Base-by-base conservation (phyloP, 2,329 filamentous ascomycete genomes). In the Fusarium sp. region DNA sequence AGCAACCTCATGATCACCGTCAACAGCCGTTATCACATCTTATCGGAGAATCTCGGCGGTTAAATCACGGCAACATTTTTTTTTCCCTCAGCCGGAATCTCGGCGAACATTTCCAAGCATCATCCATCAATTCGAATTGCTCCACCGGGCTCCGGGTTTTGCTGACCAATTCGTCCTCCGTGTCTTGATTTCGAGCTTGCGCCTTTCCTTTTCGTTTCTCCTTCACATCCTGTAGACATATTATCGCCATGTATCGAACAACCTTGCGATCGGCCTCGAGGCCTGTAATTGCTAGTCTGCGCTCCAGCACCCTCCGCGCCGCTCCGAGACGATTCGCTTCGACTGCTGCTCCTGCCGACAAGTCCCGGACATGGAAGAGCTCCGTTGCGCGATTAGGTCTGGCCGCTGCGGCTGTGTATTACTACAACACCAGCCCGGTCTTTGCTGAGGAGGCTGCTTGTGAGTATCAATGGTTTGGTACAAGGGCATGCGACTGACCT, bases 351-450 rank as follows among this genome's bases (percentile, higher is more conserved):
- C 82, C 92, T 5, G 87, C 90, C 74, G 86, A 90, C 80, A 94
- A 91, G 85, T 91, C 91, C 78, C 87, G 94, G 82, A 93, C 91
- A 81, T 98, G 94, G 94, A 97, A 95, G 88, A 93, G 91, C 82
- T 88, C 91, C 61, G 88, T 88, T 5, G 82, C 90, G 78, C 90
- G 96, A 86, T 93, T 95, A 90, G 94, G 91, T 74, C 81, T 97
- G 65, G 95, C 94, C 0, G 88, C 87, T 68, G 94, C 89, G 22
- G 91, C 92, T 54, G 85, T 98, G 59, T 99, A 98, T 86, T 98
- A 94, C 84, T 99, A 98, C 84, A 97, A 95, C 86, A 98, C 95
- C 9, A 96, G 93, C 79, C 90, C 91, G 63, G 87, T 95, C 25
- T 98, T 98, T 83, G 94, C 95, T 18, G 94, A 98, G 79, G 93